Percentiles rank a stretch among this genome's conserved stretches.
Evolutionary conservation across 768 basidiomycete genomes (phyloP).

Genomic region (Kwoniella sp.): DNA sequence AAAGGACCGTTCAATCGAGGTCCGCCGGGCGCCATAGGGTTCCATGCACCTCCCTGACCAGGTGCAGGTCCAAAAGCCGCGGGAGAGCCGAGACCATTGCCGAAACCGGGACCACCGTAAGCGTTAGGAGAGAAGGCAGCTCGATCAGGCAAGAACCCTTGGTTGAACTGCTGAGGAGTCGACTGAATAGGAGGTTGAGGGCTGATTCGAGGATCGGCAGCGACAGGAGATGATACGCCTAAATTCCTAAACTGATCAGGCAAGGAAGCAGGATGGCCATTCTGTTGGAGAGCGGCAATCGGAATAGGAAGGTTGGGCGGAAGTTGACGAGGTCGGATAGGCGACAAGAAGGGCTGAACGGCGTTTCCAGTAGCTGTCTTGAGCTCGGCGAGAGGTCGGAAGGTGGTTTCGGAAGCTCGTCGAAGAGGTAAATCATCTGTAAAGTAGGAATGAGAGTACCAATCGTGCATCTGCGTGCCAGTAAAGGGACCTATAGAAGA

Average conservation of each 20-base stretch:
- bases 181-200: slow-evolving; percentile 20
- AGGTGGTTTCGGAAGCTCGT: slow-evolving; percentile 59
- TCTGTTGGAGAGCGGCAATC: slow-evolving; percentile 22
- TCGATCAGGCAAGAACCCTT: slow-evolving; percentile 25
- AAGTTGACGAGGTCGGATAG: slow-evolving; percentile 59
- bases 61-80: slow-evolving; percentile 20
- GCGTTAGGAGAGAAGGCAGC: slow-evolving; percentile 16
- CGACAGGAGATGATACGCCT: slow-evolving; percentile 16
- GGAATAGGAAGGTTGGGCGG: slow-evolving; percentile 58
- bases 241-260: slow-evolving; percentile 29
- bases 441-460: slow-evolving; percentile 90
- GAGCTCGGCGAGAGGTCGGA: slow-evolving; percentile 55
- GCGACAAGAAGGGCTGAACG: slow-evolving; percentile 56
- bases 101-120: slow-evolving; percentile 12
- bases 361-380: slow-evolving; percentile 52
- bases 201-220: slow-evolving; percentile 17
- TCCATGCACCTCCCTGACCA: slow-evolving; percentile 17
- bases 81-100: slow-evolving; percentile 9
- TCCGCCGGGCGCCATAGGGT: slow-evolving; percentile 12
- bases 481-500: slow-evolving; percentile 75
- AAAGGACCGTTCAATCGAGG: slow-evolving; percentile 19
- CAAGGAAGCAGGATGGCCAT: slow-evolving; percentile 17
- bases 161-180: slow-evolving; percentile 23
- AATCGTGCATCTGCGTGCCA: slow-evolving; percentile 88
- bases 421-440: slow-evolving; percentile 78